phyloP scores from a whole-genome alignment of 768 basidiomycete species.

The Boletus bicolor region DNA sequence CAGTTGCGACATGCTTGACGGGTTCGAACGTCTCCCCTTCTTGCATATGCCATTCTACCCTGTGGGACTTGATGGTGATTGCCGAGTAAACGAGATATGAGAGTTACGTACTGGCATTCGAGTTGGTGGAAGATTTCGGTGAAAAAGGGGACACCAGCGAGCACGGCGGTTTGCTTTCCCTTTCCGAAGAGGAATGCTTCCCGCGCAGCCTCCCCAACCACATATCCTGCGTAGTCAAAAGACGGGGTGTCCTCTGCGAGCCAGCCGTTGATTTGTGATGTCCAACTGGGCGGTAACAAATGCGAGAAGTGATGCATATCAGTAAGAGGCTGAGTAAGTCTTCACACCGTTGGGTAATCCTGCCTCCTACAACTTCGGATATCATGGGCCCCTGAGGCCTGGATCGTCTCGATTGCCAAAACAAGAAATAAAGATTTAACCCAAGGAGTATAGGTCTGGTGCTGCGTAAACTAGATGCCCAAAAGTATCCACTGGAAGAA shows the following conservation, averaged over 20 bases:
- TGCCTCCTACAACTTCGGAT: not conserved
- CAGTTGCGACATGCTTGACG: constrained; percentile 84
- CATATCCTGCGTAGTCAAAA: constrained; percentile 95
- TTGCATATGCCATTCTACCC: constrained; percentile 89
- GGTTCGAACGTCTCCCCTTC: constrained; percentile 85
- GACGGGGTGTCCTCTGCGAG: constrained; percentile 92
- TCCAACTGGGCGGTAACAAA: constrained; percentile 94
- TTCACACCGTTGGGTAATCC: not conserved
- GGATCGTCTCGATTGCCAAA: not conserved
- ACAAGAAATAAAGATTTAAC: not conserved
- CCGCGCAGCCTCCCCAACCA: constrained; percentile 86
- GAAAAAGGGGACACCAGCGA: constrained; percentile 95
- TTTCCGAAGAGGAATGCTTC: constrained; percentile 91
- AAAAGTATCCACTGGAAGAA: not conserved
- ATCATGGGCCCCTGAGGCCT: too few species aligned
- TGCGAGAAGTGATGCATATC: constrained; percentile 44
- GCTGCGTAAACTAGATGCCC: constrained; percentile 1
- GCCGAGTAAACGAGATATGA: not conserved
- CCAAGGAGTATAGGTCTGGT: not conserved
- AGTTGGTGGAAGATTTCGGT: constrained; percentile 88
- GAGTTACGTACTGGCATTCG: constrained; percentile 77
- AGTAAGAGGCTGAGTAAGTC: not conserved
- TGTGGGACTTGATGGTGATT: constrained; percentile 29
- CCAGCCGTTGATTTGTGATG: constrained; percentile 75
- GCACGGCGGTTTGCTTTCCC: constrained; percentile 69